Evolutionary conservation across 306 rosid species (phyloP).

Genomic region (Senna tora): DNA sequence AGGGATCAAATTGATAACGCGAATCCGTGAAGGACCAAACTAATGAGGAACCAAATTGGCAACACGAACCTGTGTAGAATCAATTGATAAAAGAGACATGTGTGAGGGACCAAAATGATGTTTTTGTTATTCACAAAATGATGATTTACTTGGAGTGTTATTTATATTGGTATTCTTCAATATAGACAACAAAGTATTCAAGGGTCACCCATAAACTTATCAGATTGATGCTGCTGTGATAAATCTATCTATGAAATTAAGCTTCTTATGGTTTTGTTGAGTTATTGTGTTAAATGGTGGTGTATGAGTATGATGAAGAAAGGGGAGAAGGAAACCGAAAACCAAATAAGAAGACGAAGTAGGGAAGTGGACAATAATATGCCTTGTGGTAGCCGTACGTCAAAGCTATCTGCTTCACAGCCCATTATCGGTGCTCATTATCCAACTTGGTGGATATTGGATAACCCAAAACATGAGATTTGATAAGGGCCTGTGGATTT

Average conservation of each 20-base stretch:
- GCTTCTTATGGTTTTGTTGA: constrained; percentile 22
- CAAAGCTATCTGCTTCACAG: constrained; percentile 18
- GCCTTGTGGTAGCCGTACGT: constrained; percentile 34
- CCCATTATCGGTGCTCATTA: constrained; percentile 10
- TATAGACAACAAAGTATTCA: constrained; percentile 33
- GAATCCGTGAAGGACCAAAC: too few species aligned
- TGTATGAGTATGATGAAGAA: constrained; percentile 5
- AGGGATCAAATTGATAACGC: too few species aligned
- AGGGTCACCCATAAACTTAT: neutral
- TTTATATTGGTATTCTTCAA: neutral
- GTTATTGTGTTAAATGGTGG: constrained; percentile 9
- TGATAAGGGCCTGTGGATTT: neutral
- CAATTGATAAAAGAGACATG: too few species aligned
- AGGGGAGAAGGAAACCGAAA: constrained; percentile 27
- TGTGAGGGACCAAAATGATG: too few species aligned
- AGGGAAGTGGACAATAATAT: constrained; percentile 31
- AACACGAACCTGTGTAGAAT: too few species aligned
- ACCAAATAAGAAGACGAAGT: constrained; percentile 15
- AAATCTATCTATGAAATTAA: constrained; percentile 21
- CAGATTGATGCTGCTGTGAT: constrained; percentile 28
- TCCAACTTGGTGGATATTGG: constrained; percentile 31
- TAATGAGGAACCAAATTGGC: too few species aligned
- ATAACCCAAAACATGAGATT: neutral
- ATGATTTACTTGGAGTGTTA: constrained; percentile 35
- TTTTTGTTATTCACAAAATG: too few species aligned